phyloP scores from a whole-genome alignment of 1,284 basidiomycete species.

The Salmacisia buchloeana region DNA sequence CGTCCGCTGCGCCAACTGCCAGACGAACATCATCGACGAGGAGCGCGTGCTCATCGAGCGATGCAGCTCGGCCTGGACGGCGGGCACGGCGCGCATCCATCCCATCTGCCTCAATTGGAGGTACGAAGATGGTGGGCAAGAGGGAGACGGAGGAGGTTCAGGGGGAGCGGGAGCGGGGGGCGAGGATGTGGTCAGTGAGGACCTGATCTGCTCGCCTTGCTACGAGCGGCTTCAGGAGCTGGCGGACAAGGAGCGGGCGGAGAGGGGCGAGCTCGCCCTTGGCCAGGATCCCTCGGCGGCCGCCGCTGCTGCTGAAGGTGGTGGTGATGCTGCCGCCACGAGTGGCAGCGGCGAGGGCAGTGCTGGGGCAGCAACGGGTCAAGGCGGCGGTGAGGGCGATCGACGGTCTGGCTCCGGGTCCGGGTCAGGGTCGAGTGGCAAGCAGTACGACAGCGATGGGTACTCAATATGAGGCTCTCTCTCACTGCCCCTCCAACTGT shows the following conservation, averaged over 20 bases:
- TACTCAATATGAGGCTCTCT: background rate
- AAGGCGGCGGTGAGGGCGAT: background rate
- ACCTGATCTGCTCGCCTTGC: background rate
- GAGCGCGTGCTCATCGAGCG: conserved; percentile 3
- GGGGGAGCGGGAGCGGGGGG: too few species aligned
- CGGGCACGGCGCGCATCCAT: background rate
- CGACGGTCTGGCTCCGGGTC: background rate
- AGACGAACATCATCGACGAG: background rate
- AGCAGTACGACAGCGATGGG: conserved; percentile 5
- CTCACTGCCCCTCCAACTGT: too few species aligned
- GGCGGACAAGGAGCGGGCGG: background rate
- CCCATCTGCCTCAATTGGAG: conserved; percentile 7
- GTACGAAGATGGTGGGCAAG: background rate
- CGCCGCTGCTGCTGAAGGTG: too few species aligned
- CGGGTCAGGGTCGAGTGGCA: conserved; percentile 5
- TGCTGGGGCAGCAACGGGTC: background rate
- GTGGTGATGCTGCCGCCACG: too few species aligned
- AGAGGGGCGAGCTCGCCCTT: conserved; percentile 4
- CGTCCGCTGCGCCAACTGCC: conserved; percentile 3
- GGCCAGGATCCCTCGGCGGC: too few species aligned
- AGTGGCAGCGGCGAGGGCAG: too few species aligned
- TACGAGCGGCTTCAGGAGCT: background rate
- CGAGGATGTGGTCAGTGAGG: background rate
- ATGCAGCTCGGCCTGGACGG: conserved; percentile 1
- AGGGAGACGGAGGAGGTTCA: too few species aligned